Conservation (phyloP, 257 asterid species). For the Nicotiana otophora region DNA sequence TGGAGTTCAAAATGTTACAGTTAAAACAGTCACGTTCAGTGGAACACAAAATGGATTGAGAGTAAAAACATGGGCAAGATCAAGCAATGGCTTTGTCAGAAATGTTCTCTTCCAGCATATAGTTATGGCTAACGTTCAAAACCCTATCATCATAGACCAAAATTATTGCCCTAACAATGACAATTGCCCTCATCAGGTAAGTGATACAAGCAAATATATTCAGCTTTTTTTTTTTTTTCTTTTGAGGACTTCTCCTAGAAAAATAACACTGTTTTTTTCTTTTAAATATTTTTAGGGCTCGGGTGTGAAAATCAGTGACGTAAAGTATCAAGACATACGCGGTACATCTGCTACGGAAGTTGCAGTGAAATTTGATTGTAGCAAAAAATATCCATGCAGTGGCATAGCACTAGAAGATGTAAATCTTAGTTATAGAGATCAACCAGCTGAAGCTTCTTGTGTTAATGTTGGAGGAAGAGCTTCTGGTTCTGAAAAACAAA, state of each 20-base stretch:
- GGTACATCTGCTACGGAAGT: background rate
- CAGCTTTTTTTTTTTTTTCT: background rate
- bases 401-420: background rate
- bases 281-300: background rate
- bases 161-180: constrained; percentile 3
- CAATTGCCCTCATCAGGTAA: constrained; percentile 3
- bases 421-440: constrained; percentile 4
- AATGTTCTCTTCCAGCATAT: background rate
- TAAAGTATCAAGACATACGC: background rate
- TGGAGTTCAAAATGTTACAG: background rate
- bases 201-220: background rate
- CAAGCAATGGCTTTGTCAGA: constrained; percentile 6
- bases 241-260: background rate
- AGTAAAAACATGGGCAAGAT: constrained; percentile 12
- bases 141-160: constrained; percentile 4
- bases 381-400: background rate
- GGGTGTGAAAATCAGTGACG: background rate
- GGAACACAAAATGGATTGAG: constrained; percentile 9
- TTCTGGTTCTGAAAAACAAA: background rate
- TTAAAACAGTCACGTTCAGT: background rate
- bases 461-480: constrained; percentile 7
- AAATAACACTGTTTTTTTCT: background rate
- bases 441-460: constrained; percentile 5
- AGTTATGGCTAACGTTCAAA: background rate
- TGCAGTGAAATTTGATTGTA: constrained; percentile 5